phyloP scores from a whole-genome alignment of 495 filamentous ascomycete genomes.

The Pyronema omphalodes region DNA sequence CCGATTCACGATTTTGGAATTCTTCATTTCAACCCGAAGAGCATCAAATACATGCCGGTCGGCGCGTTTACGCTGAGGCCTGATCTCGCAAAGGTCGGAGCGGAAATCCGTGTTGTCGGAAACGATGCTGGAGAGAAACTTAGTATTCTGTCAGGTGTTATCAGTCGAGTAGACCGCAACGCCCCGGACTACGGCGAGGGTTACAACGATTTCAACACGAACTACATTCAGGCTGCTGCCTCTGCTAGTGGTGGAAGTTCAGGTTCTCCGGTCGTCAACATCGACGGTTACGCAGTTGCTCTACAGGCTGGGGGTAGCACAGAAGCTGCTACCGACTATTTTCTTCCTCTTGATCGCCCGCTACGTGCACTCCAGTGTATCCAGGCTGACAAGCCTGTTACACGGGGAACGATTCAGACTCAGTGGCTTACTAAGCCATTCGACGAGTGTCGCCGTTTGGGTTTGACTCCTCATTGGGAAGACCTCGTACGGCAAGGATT shows the following conservation, averaged over 20 bases:
- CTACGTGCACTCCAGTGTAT: conserved; percentile 73
- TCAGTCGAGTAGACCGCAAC: conserved; percentile 87
- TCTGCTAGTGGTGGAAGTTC: conserved; percentile 93
- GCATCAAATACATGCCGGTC: conserved; percentile 90
- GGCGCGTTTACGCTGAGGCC: conserved; percentile 62
- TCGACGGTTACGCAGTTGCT: conserved; percentile 81
- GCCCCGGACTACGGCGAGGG: conserved; percentile 96
- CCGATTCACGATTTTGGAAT: conserved; percentile 98
- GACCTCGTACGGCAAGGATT: conserved; percentile 58
- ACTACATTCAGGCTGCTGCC: conserved; percentile 96
- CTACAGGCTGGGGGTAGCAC: conserved; percentile 85
- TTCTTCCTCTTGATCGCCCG: conserved; percentile 82
- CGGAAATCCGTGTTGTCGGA: conserved; percentile 89
- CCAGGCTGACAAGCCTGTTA: conserved; percentile 50
- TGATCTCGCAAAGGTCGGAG: conserved; percentile 67
- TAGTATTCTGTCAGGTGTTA: conserved; percentile 92
- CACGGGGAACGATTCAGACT: conserved; percentile 87
- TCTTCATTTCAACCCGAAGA: conserved; percentile 82
- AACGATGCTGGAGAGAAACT: conserved; percentile 99
- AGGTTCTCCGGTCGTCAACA: conserved; percentile 89
- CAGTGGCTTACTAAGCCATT: conserved; percentile 96
- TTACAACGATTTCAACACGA: conserved; percentile 98
- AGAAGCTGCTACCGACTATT: conserved; percentile 95
- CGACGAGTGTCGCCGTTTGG: conserved; percentile 85
- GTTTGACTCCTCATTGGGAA: conserved; percentile 73